Evolutionary conservation across 495 filamentous ascomycete species (phyloP).

Genomic region (Daldinia concentrica): DNA sequence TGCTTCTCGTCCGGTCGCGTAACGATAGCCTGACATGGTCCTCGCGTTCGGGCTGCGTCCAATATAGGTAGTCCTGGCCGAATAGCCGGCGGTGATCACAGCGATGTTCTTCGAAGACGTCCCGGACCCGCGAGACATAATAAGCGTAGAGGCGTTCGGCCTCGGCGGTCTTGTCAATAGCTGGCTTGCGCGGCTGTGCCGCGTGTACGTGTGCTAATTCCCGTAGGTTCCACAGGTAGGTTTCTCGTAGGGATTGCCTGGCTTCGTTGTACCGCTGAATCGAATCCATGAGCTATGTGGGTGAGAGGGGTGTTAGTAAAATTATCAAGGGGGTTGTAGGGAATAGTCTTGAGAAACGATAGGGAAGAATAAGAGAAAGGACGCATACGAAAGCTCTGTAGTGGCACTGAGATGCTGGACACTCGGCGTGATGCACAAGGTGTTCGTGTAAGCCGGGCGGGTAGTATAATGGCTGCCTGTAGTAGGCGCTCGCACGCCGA

Average conservation of each 20-base stretch:
- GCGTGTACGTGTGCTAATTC: constrained; percentile 35
- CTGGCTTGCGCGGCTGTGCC: constrained; percentile 23
- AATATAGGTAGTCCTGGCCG: constrained; percentile 37
- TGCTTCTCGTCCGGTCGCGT: not conserved
- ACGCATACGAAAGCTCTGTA: constrained; percentile 42
- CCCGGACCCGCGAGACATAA: constrained; percentile 45
- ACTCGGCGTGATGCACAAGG: constrained; percentile 21
- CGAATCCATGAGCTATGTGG: constrained; percentile 34
- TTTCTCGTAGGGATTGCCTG: constrained; percentile 30
- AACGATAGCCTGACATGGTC: not conserved
- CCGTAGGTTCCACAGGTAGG: constrained; percentile 42
- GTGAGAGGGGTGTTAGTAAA: not conserved
- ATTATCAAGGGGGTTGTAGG: not conserved
- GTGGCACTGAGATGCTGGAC: constrained; percentile 31
- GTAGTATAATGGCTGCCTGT: constrained; percentile 27
- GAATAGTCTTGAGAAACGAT: not conserved
- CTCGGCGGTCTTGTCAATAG: constrained; percentile 31
- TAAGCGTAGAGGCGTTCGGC: constrained; percentile 40
- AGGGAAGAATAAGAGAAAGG: too few relatives aligned
- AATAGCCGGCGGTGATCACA: constrained; percentile 42
- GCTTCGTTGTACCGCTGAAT: constrained; percentile 40
- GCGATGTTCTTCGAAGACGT: constrained; percentile 43
- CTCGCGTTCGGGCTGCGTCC: constrained; percentile 41
- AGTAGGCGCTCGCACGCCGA: constrained; percentile 17
- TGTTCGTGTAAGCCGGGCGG: constrained; percentile 29